These are phyloP conservation scores for Plantago coronopus DNA, from an alignment of 305 asterid species.

Conservation along the genomic window DNA sequence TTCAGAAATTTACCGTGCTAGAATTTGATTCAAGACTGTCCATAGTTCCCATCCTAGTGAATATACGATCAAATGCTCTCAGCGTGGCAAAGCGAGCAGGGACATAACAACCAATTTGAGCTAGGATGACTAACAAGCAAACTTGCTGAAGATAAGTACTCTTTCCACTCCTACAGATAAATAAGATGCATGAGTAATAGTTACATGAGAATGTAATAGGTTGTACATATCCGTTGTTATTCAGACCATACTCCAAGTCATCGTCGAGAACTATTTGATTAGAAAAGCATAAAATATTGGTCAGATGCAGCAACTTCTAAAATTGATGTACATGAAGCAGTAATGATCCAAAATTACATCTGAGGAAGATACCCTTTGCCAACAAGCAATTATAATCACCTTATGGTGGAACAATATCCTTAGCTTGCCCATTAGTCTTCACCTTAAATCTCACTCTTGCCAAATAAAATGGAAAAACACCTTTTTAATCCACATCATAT, in stretches of 20 bases:
- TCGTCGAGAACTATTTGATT: slow-evolving; percentile 12
- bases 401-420: slow-evolving; percentile 13
- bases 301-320: slow-evolving; percentile 10
- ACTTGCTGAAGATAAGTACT: slow-evolving; percentile 96
- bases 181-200: slow-evolving; percentile 5
- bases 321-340: slow-evolving; percentile 12
- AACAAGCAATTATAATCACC: slow-evolving; percentile 15
- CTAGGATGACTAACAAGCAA: slow-evolving; percentile 82
- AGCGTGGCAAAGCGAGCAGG: slow-evolving; percentile 88
- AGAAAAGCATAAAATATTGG: neutral
- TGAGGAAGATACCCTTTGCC: neutral
- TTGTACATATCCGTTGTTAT: slow-evolving; percentile 19
- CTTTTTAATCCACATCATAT: neutral
- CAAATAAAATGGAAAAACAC: slow-evolving; percentile 14
- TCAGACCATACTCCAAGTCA: slow-evolving; percentile 16
- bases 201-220: slow-evolving; percentile 19
- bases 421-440: slow-evolving; percentile 11
- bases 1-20: slow-evolving; percentile 60
- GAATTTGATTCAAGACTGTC: slow-evolving; percentile 92
- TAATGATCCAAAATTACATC: slow-evolving; percentile 6
- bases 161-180: slow-evolving; percentile 84
- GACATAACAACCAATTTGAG: slow-evolving; percentile 94
- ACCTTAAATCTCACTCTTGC: slow-evolving; percentile 8
- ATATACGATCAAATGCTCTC: slow-evolving; percentile 85
- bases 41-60: slow-evolving; percentile 93